Conservation (phyloP, 108 stramenopile species). For the Cyclotella cryptica region DNA sequence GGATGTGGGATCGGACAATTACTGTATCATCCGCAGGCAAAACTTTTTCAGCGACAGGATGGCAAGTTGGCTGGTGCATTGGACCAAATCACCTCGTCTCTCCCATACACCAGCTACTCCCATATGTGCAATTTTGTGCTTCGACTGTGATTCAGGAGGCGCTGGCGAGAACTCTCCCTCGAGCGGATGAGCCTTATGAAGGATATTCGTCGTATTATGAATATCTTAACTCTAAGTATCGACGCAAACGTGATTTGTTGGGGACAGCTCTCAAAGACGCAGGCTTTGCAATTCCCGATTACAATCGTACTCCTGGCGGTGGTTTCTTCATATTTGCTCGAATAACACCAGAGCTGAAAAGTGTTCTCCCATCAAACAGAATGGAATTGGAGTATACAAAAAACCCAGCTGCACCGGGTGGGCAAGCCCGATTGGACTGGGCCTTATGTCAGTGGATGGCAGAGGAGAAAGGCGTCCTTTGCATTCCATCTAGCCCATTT, state of each 20-base stretch:
- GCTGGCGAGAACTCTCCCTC: constrained; percentile 76
- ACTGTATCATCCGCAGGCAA: constrained; percentile 98
- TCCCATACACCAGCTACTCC: constrained; percentile 79
- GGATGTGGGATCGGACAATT: constrained; percentile 93
- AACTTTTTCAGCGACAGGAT: constrained; percentile 98
- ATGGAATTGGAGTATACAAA: constrained; percentile 36
- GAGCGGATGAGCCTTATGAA: constrained; percentile 89
- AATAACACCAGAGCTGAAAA: constrained; percentile 69
- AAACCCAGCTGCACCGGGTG: constrained; percentile 83
- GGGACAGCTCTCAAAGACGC: constrained; percentile 64
- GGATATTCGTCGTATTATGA: constrained; percentile 81
- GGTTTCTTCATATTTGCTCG: constrained; percentile 97
- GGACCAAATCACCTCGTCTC: constrained; percentile 84
- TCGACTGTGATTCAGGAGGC: constrained; percentile 95
- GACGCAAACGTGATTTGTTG: constrained; percentile 86
- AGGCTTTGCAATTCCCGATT: constrained; percentile 86
- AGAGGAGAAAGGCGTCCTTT: constrained; percentile 85
- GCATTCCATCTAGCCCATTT: constrained; percentile 97
- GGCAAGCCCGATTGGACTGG: constrained; percentile 82
- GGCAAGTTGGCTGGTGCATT: constrained; percentile 99
- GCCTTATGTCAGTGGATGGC: constrained; percentile 95
- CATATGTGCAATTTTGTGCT: constrained; percentile 97
- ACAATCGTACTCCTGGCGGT: constrained; percentile 81
- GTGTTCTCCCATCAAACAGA: constrained; percentile 57
- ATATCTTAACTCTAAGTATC: constrained; percentile 78